phyloP scores from a whole-genome alignment of 2,329 filamentous ascomycete species.

The Venturia pyrina region DNA sequence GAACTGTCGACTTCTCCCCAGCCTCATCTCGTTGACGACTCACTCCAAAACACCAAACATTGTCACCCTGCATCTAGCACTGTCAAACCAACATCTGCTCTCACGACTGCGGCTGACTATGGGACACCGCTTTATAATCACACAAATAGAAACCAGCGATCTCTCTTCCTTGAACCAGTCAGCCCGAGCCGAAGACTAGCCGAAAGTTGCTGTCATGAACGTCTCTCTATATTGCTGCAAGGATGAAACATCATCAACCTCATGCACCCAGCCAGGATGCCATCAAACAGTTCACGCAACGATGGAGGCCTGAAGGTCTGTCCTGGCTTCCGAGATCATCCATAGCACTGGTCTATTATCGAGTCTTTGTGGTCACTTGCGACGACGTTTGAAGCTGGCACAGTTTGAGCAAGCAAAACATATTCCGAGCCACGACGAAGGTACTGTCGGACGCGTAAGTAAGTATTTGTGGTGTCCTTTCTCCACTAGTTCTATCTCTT shows the following conservation, averaged over 20 bases:
- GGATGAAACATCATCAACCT: conserved; percentile 2
- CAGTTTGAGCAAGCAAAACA: conserved; percentile 4
- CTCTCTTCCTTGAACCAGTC: not conserved
- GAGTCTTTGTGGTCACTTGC: not conserved
- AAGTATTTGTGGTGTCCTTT: not conserved
- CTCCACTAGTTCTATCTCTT: not conserved
- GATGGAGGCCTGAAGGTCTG: not conserved
- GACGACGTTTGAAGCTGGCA: conserved; percentile 7
- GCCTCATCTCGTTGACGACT: not conserved
- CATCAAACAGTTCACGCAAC: conserved; percentile 3
- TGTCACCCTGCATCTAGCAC: not conserved
- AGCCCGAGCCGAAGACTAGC: not conserved
- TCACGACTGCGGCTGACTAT: not conserved
- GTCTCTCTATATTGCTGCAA: conserved; percentile 2
- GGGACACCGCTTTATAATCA: not conserved
- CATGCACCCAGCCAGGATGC: not conserved
- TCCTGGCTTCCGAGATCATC: not conserved
- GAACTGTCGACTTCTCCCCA: not conserved
- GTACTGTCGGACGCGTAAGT: not conserved
- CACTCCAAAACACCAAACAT: not conserved
- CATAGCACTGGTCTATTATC: not conserved
- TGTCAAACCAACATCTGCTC: not conserved
- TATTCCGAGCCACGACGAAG: not conserved
- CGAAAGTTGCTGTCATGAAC: not conserved
- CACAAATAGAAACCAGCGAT: not conserved